Percentiles rank a stretch among this genome's conserved stretches.
Evolutionary conservation across 306 rosid species (phyloP).

Genomic region (Malus fusca): DNA sequence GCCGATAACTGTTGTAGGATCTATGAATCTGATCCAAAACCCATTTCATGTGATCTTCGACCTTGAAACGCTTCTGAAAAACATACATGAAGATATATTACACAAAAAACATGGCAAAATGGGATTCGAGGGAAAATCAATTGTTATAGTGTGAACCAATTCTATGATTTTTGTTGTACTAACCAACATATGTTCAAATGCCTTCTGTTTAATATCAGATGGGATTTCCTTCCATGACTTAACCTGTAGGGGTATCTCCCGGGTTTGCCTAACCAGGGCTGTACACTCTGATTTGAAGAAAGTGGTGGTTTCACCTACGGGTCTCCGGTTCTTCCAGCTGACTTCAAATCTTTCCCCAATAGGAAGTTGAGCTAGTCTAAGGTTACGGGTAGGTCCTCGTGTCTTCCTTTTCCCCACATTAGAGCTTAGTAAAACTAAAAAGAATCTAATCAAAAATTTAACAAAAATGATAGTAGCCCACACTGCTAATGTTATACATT

Average conservation of each 20-base stretch:
- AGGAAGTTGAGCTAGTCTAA: background rate
- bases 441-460: background rate
- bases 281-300: slow-evolving; percentile 4
- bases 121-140: background rate
- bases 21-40: slow-evolving; percentile 7
- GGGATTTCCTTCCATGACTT: slow-evolving; percentile 4
- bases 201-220: slow-evolving; percentile 1
- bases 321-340: slow-evolving; percentile 4
- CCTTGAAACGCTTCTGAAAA: slow-evolving; percentile 9
- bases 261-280: slow-evolving; percentile 5
- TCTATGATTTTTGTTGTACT: background rate
- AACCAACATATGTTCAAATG: slow-evolving; percentile 6
- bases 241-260: background rate
- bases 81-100: background rate
- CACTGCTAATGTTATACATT: background rate
- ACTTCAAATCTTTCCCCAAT: slow-evolving; percentile 2
- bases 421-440: background rate
- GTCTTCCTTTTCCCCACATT: background rate
- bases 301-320: background rate
- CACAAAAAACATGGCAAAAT: background rate
- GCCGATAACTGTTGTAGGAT: slow-evolving; percentile 5
- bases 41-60: slow-evolving; percentile 1
- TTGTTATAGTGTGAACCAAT: background rate
- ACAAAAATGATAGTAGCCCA: background rate
- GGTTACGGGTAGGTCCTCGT: slow-evolving; percentile 9